These are phyloP conservation scores for Xylariaceae sp. DNA, from an alignment of 2,329 filamentous ascomycete genomes.

Conservation along the genomic window DNA sequence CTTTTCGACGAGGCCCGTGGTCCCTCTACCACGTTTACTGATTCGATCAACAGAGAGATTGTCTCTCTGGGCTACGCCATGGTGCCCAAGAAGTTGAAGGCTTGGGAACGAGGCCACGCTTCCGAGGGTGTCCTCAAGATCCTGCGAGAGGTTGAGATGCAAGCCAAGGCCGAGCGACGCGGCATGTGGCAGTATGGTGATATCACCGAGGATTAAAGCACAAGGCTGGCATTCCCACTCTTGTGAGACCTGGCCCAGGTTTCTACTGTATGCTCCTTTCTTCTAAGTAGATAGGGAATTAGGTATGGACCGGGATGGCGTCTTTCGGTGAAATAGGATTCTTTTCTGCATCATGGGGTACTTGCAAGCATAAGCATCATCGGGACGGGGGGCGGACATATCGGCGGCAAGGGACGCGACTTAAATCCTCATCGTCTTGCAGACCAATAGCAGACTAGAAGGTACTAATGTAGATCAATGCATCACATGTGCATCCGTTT, in stretches of 20 bases:
- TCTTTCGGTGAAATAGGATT: conserved; percentile 2
- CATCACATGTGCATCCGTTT: conserved; percentile 1
- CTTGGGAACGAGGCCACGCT: conserved; percentile 72
- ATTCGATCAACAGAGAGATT: conserved; percentile 87
- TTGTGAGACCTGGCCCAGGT: not conserved
- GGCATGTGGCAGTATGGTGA: conserved; percentile 99
- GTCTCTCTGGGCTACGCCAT: conserved; percentile 79
- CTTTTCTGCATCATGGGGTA: conserved; percentile 8
- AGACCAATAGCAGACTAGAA: not conserved
- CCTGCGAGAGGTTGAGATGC: conserved; percentile 66
- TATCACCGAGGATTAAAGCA: conserved; percentile 72
- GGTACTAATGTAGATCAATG: not conserved
- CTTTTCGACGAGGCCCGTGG: conserved; percentile 70
- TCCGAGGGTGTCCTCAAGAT: conserved; percentile 66
- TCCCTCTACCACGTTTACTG: conserved; percentile 48
- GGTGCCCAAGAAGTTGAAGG: conserved; percentile 86
- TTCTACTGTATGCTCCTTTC: not conserved
- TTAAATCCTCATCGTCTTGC: conserved; percentile 4
- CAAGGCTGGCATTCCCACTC: not conserved
- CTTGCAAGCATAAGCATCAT: conserved; percentile 3
- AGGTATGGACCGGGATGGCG: conserved; percentile 3
- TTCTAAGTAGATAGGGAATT: not conserved
- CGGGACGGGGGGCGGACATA: conserved; percentile 5
- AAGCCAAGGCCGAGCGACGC: conserved; percentile 72
- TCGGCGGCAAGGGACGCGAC: conserved; percentile 3